These are phyloP conservation scores for California macrophylla DNA, from an alignment of 441 rosid genomes.

Conservation along the genomic window DNA sequence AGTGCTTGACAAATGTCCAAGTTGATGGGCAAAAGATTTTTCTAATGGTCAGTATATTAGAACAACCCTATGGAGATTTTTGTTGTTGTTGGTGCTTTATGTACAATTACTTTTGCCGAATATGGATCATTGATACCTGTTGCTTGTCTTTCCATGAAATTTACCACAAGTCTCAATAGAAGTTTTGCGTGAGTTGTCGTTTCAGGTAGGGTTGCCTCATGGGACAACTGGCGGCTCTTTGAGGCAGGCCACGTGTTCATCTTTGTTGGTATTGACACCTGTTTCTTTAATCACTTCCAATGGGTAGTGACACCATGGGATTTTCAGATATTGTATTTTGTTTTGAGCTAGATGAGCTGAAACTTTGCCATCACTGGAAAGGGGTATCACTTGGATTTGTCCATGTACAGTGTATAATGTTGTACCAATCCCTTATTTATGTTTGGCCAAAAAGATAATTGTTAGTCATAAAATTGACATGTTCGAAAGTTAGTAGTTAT, in stretches of 20 bases:
- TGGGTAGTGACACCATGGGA: constrained; percentile 11
- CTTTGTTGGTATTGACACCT: constrained; percentile 1
- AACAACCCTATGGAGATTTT: not conserved
- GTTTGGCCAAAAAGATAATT: not conserved
- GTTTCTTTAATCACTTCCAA: not conserved
- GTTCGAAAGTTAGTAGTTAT: not conserved
- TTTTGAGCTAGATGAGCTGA: not conserved
- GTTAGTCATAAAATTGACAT: not conserved
- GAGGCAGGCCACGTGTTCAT: constrained; percentile 1
- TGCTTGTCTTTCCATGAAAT: constrained; percentile 9
- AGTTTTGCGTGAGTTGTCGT: not conserved
- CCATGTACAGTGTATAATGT: constrained; percentile 8
- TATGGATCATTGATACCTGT: not conserved
- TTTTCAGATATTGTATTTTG: constrained; percentile 2
- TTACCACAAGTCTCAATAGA: constrained; percentile 6
- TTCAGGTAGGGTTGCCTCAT: not conserved
- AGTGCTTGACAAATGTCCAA: not conserved
- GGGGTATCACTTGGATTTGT: constrained; percentile 1
- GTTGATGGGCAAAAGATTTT: constrained; percentile 1
- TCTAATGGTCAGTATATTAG: not conserved
- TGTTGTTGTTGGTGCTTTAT: not conserved
- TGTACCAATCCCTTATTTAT: not conserved
- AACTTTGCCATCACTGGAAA: constrained; percentile 8
- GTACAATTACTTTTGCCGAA: not conserved
- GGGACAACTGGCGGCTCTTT: not conserved